Evolutionary conservation across 139 green algal species (phyloP).

Genomic region (Chlamydomonas sp.): DNA sequence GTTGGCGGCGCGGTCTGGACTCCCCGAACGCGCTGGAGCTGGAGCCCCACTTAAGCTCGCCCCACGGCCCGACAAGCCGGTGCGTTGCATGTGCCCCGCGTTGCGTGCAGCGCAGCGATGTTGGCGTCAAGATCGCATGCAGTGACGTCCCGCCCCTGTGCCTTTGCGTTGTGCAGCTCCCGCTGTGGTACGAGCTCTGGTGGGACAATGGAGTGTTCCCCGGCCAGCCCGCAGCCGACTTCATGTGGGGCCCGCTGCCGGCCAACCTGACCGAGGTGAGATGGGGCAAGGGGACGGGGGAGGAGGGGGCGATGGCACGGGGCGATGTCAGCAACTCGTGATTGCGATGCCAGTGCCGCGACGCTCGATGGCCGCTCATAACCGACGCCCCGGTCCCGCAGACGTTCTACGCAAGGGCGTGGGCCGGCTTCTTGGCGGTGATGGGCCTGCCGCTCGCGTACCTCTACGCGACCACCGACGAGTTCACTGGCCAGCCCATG

Average conservation of each 20-base stretch:
- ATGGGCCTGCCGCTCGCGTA: slow-evolving; percentile 21
- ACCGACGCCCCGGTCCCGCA: not conserved
- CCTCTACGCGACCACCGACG: slow-evolving; percentile 17
- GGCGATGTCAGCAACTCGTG: not conserved
- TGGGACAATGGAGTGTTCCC: slow-evolving; percentile 51
- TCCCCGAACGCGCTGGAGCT: slow-evolving; percentile 37
- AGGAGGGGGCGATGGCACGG: not conserved
- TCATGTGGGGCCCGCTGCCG: slow-evolving; percentile 31
- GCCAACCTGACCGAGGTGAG: slow-evolving; percentile 35
- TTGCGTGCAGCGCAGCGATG: no score
- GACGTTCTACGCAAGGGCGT: slow-evolving; percentile 21
- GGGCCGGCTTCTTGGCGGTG: slow-evolving; percentile 8
- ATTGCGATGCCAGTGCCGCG: not conserved
- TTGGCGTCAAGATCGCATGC: not conserved
- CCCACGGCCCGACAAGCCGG: slow-evolving; percentile 35
- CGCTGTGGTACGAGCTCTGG: slow-evolving; percentile 48
- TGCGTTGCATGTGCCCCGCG: no score
- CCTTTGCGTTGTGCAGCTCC: no score
- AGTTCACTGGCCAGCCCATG: slow-evolving; percentile 24
- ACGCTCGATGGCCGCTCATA: not conserved
- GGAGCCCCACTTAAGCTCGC: slow-evolving; percentile 41
- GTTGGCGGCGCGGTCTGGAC: slow-evolving; percentile 10
- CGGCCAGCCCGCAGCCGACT: slow-evolving; percentile 33
- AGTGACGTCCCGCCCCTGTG: slow-evolving; percentile 1
- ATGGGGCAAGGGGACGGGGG: not conserved